Evolutionary conservation across 2,329 filamentous ascomycete species (phyloP), one percentile per base, ranked within the genome.

Genomic region (Sclerotinia trifoliorum): DNA sequence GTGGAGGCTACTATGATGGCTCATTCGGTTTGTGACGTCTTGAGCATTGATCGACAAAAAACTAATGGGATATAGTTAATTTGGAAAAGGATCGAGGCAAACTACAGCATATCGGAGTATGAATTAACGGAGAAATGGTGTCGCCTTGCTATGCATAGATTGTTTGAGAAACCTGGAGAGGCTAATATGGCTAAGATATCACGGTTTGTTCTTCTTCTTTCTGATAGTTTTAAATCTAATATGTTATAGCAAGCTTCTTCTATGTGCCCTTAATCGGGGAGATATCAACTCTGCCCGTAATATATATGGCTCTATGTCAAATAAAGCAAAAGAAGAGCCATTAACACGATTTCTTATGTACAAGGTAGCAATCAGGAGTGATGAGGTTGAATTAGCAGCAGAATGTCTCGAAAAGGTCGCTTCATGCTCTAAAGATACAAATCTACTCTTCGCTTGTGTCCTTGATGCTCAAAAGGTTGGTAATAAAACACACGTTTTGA

Each of bases 381-480:
- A 82, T 69, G 85, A 94, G 72, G 76, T 79, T 49, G 83, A 86
- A 0, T 75, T 84, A 76, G 89, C 89, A n/a, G 78, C 81, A 26
- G 83, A 87, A 57, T 92, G 89, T 74, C 83, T 96, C 2, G 80
- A 86, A 35, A 77, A 79, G 2, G 80, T 97, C 35, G 84, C 83
- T 67, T 77, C 81, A 8, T 81, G 83, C 0, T 77, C 80, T 0
- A 82, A 84, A 29, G 84, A 88, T 46, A 81, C 82, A 26, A 86
- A 87, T 19, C 85, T 93, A 55, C 81, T 97, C 0, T 93, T 94
- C 71, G 91, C 92, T 1, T 97, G 93, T 73, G 86, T 92, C 29
- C 80, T 92, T 39, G 92, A 96, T 77, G 90, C 92, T 3, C 88
- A 93, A 62, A 82, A 87, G 70, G 80, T 81, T 0, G 86, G 88